A percentile compares a stretch with the other conserved stretches of the same genome.
Conservation (phyloP, 192 early-diverging fungal species). For the Allomyces javanicus region DNA sequence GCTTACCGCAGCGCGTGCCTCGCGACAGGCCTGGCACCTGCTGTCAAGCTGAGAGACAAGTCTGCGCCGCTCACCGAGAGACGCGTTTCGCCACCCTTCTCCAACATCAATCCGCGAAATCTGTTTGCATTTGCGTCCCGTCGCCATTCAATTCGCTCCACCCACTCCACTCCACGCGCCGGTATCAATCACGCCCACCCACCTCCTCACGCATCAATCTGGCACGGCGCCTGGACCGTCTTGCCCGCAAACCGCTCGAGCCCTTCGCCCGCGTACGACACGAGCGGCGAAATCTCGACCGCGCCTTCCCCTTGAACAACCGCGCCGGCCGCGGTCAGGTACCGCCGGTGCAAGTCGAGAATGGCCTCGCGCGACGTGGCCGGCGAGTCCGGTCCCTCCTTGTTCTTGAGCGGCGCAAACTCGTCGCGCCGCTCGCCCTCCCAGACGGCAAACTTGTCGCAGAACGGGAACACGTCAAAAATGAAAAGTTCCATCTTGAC, state of each 20-base stretch:
- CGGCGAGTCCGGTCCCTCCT: conserved; percentile 73
- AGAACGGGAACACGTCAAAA: conserved; percentile 95
- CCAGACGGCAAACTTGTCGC: conserved; percentile 69
- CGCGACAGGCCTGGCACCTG: no score
- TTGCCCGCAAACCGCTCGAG: conserved; percentile 56
- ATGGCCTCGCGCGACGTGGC: conserved; percentile 84
- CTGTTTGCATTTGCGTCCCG: no score
- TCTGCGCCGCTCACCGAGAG: no score
- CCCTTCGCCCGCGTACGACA: conserved; percentile 84
- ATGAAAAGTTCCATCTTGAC: conserved; percentile 99
- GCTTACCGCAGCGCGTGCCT: no score
- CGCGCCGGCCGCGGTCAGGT: conserved; percentile 70
- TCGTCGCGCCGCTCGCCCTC: conserved; percentile 84
- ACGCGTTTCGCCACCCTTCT: no score
- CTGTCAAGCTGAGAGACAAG: no score
- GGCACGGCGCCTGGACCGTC: conserved; percentile 36
- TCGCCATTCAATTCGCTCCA: no score
- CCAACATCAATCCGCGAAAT: no score
- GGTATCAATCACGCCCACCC: no score
- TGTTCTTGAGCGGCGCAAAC: conserved; percentile 98
- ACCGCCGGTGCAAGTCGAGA: conserved; percentile 66
- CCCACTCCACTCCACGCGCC: no score
- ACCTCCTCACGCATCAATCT: conserved; percentile 9
- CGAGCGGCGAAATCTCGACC: conserved; percentile 76
- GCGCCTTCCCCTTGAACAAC: conserved; percentile 28